Evolutionary conservation across 2,329 filamentous ascomycete genomes (phyloP), one percentile per base, ranked within the genome.

Genomic region (Lachnum nothofagi): DNA sequence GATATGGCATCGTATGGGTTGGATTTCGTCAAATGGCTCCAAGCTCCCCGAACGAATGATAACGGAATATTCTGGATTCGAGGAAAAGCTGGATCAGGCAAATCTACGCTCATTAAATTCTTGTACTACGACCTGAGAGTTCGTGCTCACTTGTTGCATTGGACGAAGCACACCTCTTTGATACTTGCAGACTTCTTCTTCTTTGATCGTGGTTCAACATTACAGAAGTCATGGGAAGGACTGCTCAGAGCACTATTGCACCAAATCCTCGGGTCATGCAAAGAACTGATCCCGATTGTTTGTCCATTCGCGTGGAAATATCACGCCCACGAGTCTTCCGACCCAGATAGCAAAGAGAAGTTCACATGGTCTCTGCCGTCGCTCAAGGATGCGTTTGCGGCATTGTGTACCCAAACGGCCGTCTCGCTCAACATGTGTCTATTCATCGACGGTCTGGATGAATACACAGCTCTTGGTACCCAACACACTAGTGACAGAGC

Each of bases 181-280:
- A 14, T 45, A 14, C n/a, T 42, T 0, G 42, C 23, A 0, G 27
- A 17, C 3, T 58, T 55, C 41, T 63, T 54, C 35, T 61, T 56
- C 34, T 64, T 60, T 60, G 49, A 49, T 34, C 47, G 52, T 3
- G 60, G 62, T 1, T 49, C 48, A 12, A 4, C 38, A 1, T 16
- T 61, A 5, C 60, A 64, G 39, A 61, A 59, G 44, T 59, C 60
- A 7, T 49, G 52, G 8, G 41, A 50, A 12, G 62, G 60, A 0
- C 43, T 64, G 3, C 46, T 63, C 3, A 45, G 51, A 5, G 49
- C 56, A n/a, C 14, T 62, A 12, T 49, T 64, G 0, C 29, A 44
- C 27, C 46, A 55, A 10, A 47, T 52, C 2, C 35, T 63, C 2
- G 12, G n/a, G 4, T 17, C 49, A 25, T n/a, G 29, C 6, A 49